phyloP scores from a whole-genome alignment of 495 filamentous ascomycete species.

The Xylona heveae region DNA sequence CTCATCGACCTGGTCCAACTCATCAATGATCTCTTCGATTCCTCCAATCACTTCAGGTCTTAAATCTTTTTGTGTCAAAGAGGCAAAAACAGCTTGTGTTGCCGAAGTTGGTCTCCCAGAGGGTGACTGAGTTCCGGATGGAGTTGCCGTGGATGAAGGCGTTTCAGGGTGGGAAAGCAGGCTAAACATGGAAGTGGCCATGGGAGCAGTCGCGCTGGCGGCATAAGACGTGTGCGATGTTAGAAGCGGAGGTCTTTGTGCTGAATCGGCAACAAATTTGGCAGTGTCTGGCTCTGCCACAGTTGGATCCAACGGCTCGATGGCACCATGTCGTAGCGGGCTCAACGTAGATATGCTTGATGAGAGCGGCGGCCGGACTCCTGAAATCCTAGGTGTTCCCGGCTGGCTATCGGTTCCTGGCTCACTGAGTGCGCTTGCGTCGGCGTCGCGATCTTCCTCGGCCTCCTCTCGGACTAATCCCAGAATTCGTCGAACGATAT shows the following conservation, averaged over 20 bases:
- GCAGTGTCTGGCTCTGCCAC: constrained; percentile 8
- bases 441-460: constrained; percentile 55
- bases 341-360: constrained; percentile 20
- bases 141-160: constrained; percentile 14
- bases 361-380: constrained; percentile 19
- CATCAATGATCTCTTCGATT: constrained; percentile 79
- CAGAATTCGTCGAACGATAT: constrained; percentile 75
- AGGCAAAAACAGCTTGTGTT: constrained; percentile 5
- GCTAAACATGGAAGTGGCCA: constrained; percentile 56
- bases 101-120: constrained; percentile 8
- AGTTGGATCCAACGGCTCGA: constrained; percentile 10
- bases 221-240: constrained; percentile 32
- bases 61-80: constrained; percentile 28
- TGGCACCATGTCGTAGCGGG: constrained; percentile 16
- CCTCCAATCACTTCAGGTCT: constrained; percentile 78
- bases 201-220: constrained; percentile 19
- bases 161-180: constrained; percentile 40
- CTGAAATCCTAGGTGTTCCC: not conserved
- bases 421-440: constrained; percentile 29
- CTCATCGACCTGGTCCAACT: constrained; percentile 70
- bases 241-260: constrained; percentile 30
- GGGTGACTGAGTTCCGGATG: constrained; percentile 14
- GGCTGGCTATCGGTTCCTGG: constrained; percentile 5
- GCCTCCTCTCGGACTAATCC: constrained; percentile 82
- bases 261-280: constrained; percentile 7